Conservation (phyloP, 805 yeast genomes). For the Cyberlindnera petersonii region DNA sequence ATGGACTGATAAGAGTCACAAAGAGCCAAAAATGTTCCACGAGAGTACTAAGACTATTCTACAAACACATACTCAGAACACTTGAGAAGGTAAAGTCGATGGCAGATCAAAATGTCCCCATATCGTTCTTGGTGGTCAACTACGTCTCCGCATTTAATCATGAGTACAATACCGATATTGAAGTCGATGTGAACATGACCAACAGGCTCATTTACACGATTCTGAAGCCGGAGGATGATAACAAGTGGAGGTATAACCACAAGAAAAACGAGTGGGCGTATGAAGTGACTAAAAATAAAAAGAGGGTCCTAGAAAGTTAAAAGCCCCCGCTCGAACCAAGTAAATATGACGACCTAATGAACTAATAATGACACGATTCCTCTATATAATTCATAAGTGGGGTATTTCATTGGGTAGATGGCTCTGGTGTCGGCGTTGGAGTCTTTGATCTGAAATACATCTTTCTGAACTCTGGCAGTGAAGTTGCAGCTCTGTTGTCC, state of each 20-base stretch:
- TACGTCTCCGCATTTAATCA: conserved; percentile 5
- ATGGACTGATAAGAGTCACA: conserved; percentile 23
- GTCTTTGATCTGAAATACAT: conserved; percentile 25
- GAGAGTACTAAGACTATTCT: conserved; percentile 13
- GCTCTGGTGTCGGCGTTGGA: conserved; percentile 12
- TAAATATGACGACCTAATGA: background rate
- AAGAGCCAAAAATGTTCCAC: conserved; percentile 23
- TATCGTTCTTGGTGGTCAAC: background rate
- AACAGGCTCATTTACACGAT: conserved; percentile 9
- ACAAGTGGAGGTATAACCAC: conserved; percentile 11
- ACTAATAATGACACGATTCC: too few species aligned
- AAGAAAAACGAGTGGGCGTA: conserved; percentile 11
- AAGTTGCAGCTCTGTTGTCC: conserved; percentile 33
- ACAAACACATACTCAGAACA: conserved; percentile 4
- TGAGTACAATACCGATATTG: conserved; percentile 4
- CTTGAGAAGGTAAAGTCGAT: background rate
- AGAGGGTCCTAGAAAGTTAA: background rate
- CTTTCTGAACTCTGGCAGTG: conserved; percentile 27
- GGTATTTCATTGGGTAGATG: too few species aligned
- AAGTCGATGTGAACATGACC: conserved; percentile 1
- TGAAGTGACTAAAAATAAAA: conserved; percentile 1
- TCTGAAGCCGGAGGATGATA: conserved; percentile 5
- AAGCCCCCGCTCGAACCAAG: background rate
- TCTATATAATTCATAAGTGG: too few species aligned
- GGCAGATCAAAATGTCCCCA: background rate